Conservation (phyloP, 73 alveolate genomes). For the Tetrahymena elliotti region DNA sequence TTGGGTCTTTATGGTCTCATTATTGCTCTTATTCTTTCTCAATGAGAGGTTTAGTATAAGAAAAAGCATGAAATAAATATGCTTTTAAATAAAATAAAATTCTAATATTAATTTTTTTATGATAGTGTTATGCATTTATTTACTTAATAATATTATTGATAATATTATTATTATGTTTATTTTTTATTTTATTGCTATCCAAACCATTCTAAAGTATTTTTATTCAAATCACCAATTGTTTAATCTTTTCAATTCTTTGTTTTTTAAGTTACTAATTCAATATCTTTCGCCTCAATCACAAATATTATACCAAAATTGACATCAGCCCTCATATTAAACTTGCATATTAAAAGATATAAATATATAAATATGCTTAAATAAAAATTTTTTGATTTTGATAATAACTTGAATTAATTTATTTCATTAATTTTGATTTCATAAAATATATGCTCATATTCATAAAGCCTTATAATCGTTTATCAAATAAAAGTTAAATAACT, state of each 20-base stretch:
- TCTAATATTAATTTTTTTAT: neutral
- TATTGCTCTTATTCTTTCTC: conserved; percentile 81
- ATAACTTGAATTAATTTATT: no score
- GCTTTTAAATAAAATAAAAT: neutral
- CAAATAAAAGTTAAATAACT: no score
- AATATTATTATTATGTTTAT: neutral
- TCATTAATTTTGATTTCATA: no score
- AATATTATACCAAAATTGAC: neutral
- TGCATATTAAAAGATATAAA: no score
- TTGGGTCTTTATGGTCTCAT: conserved; percentile 94
- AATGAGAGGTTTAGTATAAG: neutral
- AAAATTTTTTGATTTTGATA: no score
- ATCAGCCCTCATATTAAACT: neutral
- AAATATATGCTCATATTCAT: no score
- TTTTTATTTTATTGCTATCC: neutral
- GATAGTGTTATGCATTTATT: neutral
- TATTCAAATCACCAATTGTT: neutral
- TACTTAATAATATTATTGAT: neutral
- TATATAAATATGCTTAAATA: no score
- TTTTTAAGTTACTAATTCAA: neutral
- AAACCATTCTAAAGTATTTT: neutral
- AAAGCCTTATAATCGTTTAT: no score
- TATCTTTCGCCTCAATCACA: neutral
- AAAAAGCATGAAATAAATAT: neutral
- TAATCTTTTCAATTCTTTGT: neutral